Percentiles rank a stretch among this genome's conserved stretches.
Conservation (phyloP, 2,329 filamentous ascomycete genomes). For the Cryphonectria parasitica region DNA sequence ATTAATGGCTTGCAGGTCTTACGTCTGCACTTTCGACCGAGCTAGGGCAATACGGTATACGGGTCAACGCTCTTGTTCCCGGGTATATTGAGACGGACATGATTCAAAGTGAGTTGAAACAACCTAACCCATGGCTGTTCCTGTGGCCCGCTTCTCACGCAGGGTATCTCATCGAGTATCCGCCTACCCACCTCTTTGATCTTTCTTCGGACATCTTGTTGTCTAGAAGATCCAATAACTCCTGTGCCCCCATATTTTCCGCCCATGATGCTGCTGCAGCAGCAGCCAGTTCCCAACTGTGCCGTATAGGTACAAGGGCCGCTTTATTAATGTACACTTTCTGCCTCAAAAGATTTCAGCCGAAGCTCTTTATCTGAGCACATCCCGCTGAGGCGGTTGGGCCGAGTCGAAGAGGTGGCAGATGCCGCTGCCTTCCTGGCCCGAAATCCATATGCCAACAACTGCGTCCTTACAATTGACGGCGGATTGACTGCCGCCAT, state of each 20-base stretch:
- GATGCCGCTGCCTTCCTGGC: slow-evolving; percentile 79
- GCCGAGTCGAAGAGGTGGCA: slow-evolving; percentile 72
- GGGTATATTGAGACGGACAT: slow-evolving; percentile 84
- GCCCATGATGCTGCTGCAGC: slow-evolving; percentile 19
- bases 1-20: slow-evolving; percentile 53
- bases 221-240: slow-evolving; percentile 18
- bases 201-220: background rate
- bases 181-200: background rate
- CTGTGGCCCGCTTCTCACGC: slow-evolving; percentile 14
- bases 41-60: slow-evolving; percentile 62
- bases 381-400: slow-evolving; percentile 72
- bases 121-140: background rate
- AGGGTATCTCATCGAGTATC: background rate
- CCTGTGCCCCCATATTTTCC: slow-evolving; percentile 24
- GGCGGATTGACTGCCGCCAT: slow-evolving; percentile 76
- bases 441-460: slow-evolving; percentile 81
- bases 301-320: slow-evolving; percentile 21
- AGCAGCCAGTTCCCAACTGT: slow-evolving; percentile 1
- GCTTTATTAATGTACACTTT: slow-evolving; percentile 25
- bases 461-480: slow-evolving; percentile 84
- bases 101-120: slow-evolving; percentile 64
- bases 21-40: slow-evolving; percentile 70
- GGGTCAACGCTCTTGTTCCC: slow-evolving; percentile 80
- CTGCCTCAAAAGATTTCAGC: slow-evolving; percentile 39
- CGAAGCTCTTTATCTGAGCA: slow-evolving; percentile 44